Evolutionary conservation across 75 land plant genomes (phyloP), one percentile per base, ranked within the genome.

Genomic region (Selaginella moellendorffii): DNA sequence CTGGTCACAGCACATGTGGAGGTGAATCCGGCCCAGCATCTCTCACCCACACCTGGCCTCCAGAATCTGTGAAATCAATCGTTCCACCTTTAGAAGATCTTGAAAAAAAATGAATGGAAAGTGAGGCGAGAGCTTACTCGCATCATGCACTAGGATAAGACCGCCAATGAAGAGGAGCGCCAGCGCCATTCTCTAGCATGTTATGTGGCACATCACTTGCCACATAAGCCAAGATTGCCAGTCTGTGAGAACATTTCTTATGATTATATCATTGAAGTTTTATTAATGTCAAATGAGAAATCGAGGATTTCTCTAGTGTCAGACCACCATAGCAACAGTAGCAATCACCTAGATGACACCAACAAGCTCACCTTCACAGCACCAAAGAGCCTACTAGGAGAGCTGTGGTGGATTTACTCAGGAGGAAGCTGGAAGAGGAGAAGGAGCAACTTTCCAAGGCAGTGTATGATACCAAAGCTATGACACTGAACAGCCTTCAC

Each of bases 401-500:
- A 54, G 30, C 0, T 19, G 29, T 76, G 62, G 77, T 88, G 27
- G 85, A 82, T 2, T 76, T 65, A 2, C 73, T 80, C 54, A 63
- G 78, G 62, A 75, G 85, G 46, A 83, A 77, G 65, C 78, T 87
- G 14, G 91, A 84, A 54, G 82, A 84, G 23, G 92, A 90, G 65
- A 67, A 69, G 62, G 1, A 65, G 24, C 78, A 70, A 73, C 80
- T 78, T 65, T 25, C 67, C 19, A 90, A 82, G 69, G 82, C 83
- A 0, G 74, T 84, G 20, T 70, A 76, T 58, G 97, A 82, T 22
- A 84, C 85, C 0, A 66, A 88, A 69, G 78, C 77, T 22, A 80
- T 84, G 81, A 85, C 89, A 20, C 79, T 82, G 28, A 88, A 82
- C 61, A 88, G 81, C 67, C 76, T 88, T 22, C 88, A 84, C 52